Percentiles rank a stretch among this genome's conserved stretches.
Evolutionary conservation across 163 green algal genomes (phyloP).

Genomic region (Volvox carteri): DNA sequence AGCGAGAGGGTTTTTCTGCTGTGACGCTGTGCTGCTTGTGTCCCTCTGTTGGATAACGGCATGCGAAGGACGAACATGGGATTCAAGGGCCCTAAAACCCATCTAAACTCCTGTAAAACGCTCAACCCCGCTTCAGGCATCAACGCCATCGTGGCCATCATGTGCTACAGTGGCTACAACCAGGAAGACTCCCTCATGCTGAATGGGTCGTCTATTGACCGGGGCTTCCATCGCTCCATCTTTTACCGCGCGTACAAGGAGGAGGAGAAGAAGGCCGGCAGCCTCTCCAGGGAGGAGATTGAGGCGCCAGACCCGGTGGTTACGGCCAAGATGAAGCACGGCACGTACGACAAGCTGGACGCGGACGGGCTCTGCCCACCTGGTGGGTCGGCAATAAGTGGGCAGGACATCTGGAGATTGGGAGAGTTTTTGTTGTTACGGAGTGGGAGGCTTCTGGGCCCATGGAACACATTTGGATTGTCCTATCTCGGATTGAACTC

Average conservation of each 20-base stretch:
- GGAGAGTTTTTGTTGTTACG: too few species aligned
- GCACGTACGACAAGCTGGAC: conserved; percentile 99
- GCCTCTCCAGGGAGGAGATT: conserved; percentile 87
- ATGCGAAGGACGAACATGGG: too few species aligned
- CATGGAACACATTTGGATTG: too few species aligned
- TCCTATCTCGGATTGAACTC: too few species aligned
- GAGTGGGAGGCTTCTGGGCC: too few species aligned
- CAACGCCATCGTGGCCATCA: conserved; percentile 98
- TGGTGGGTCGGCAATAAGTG: conserved; percentile 68
- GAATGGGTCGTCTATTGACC: conserved; percentile 97
- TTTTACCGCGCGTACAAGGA: conserved; percentile 96
- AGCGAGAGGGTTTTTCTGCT: too few species aligned
- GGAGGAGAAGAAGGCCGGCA: conserved; percentile 94
- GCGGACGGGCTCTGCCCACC: conserved; percentile 93
- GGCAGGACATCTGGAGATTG: too few species aligned
- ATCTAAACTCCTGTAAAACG: too few species aligned
- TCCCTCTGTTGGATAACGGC: too few species aligned
- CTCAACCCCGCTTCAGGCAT: conserved; percentile 86
- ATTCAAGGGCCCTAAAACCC: too few species aligned
- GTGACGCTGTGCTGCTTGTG: too few species aligned
- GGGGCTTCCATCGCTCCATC: conserved; percentile 97
- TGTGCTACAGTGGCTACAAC: conserved; percentile 99
- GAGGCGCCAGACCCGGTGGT: conserved; percentile 86
- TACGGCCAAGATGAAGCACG: conserved; percentile 85
- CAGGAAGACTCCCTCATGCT: conserved; percentile 99